Evolutionary conservation across 495 filamentous ascomycete genomes (phyloP).

Genomic region (Paragyromitra xinjiangensis): DNA sequence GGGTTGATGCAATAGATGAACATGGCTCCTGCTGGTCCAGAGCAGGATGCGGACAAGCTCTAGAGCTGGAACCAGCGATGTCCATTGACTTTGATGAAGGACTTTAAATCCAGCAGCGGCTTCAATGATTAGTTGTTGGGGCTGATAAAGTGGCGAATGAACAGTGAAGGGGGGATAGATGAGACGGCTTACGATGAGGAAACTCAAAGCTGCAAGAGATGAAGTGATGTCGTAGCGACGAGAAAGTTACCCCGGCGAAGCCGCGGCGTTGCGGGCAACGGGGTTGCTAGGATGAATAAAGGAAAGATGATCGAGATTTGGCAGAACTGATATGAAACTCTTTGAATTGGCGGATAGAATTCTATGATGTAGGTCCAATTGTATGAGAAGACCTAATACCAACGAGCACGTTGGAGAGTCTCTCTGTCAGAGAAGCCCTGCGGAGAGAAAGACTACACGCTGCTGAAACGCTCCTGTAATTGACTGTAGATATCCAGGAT

Average conservation of each 20-base stretch:
- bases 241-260: neutral
- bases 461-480: conserved; percentile 1
- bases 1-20: neutral
- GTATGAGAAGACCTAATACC: neutral
- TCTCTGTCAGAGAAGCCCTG: neutral
- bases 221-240: neutral
- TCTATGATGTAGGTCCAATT: conserved; percentile 13
- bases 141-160: neutral
- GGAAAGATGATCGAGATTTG: neutral
- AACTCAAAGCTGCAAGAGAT: neutral
- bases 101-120: neutral
- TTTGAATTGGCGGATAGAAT: neutral
- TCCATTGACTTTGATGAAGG: conserved; percentile 15
- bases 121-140: neutral
- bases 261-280: neutral
- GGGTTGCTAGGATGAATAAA: neutral
- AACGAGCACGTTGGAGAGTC: neutral
- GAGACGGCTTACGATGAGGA: neutral
- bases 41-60: neutral
- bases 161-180: neutral
- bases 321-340: neutral
- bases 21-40: neutral
- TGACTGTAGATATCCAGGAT: conserved; percentile 5
- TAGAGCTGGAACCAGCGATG: neutral
- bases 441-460: neutral